Evolutionary conservation across 2,329 filamentous ascomycete genomes (phyloP).

Genomic region (Alternaria incomplexa): DNA sequence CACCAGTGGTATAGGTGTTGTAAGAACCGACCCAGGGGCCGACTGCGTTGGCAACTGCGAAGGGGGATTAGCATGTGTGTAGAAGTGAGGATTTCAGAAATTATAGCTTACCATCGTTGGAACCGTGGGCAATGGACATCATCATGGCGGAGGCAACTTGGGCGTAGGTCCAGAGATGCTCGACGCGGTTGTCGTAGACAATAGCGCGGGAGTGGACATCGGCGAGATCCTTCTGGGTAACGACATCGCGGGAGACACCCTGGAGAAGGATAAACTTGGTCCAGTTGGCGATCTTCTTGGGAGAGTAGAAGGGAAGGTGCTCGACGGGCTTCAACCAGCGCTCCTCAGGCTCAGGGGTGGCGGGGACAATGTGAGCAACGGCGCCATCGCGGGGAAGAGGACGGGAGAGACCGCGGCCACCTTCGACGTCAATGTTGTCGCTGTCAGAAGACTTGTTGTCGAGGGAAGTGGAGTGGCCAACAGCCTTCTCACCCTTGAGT

Average conservation of each 20-base stretch:
- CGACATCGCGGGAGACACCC: constrained; percentile 52
- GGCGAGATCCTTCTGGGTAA: constrained; percentile 39
- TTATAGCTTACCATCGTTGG: constrained; percentile 58
- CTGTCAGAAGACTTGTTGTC: constrained; percentile 6
- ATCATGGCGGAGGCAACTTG: constrained; percentile 65
- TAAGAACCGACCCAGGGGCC: constrained; percentile 67
- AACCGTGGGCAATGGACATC: constrained; percentile 74
- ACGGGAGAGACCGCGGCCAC: constrained; percentile 8
- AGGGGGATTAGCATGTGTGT: neutral
- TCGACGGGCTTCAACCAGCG: constrained; percentile 46
- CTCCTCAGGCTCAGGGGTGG: constrained; percentile 38
- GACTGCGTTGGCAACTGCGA: constrained; percentile 60
- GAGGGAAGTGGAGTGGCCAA: neutral
- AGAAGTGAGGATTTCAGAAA: accelerated
- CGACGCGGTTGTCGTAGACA: constrained; percentile 55
- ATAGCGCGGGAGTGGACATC: constrained; percentile 51
- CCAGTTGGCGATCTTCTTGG: constrained; percentile 46
- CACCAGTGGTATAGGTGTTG: constrained; percentile 63
- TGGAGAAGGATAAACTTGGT: constrained; percentile 54
- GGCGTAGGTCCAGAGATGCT: constrained; percentile 56
- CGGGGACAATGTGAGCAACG: constrained; percentile 1
- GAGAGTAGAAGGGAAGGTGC: constrained; percentile 36
- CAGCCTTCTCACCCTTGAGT: constrained; percentile 14
- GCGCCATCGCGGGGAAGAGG: constrained; percentile 5
- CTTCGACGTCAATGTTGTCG: constrained; percentile 6